Evolutionary conservation across 257 asterid species (phyloP), one percentile per base, ranked within the genome.

Genomic region (Gentiana straminea): DNA sequence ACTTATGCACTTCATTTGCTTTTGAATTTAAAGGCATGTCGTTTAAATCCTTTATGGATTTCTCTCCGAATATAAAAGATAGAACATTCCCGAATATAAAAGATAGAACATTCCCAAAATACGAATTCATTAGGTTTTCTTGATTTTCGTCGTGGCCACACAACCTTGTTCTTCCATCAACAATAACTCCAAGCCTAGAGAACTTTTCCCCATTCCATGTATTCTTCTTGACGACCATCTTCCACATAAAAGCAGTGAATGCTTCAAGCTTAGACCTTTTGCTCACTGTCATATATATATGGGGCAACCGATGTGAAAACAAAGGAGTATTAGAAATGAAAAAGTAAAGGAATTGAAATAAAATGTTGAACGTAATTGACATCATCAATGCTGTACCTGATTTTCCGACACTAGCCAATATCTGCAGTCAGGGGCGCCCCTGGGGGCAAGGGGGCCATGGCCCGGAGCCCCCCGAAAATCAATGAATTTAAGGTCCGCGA

Each of bases 221-320:
- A 0, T 62, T 47, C 3, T 73, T 72, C 0, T 62, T 50, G 3
- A 72, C 82, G 0, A 87, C 49, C 34, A 48, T 59, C 61, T 80
- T 84, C 96, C 96, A 87, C 13, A 87, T 71, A 64, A 74, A 87
- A 6, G 89, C 89, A 63, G 77, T 70, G 65, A 87, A 81, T 0
- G 89, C 77, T 58, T 78, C 89, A 11, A 86, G 59, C 64, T 87
- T 87, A 1, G 69, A 75, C 60, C 77, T 70, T 13, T 68, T 67
- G 3, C n/a, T 10, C 2, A 12, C 52, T n/a, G 35, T n/a, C 3
- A 39, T 7, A 15, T 24, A 24, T 24, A 24, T 24, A 24, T 24
- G 24, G 24, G 24, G 24, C 24, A 24, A 24, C 24, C 24, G 24
- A 24, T 24, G 24, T 24, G 24, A 24, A 24, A 24, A 24, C 24